Base-by-base conservation (phyloP, 139 green algal genomes). In the Tetradesmus lagerheimii region DNA sequence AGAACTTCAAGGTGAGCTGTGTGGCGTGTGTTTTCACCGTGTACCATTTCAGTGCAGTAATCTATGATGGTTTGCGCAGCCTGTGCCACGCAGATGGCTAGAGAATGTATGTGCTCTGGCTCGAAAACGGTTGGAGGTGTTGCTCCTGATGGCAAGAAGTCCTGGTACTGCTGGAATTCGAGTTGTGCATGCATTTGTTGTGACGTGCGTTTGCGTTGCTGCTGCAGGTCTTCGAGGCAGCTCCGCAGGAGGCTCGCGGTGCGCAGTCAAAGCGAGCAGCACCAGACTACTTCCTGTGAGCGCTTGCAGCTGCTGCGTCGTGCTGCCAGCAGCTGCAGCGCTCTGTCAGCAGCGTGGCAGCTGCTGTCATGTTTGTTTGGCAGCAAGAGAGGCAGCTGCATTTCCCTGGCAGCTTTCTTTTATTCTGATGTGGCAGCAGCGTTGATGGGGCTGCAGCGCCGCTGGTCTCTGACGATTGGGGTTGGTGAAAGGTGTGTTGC, bases 241-340 rank as follows among this genome's bases (percentile, higher is more conserved):
- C 98, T 20, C 97, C 97, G 11, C 96, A 98, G 89, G 97, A 99
- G 88, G 94, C 94, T 1, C 87, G 97, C 11, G 97, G 96, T 0
- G 95, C 97, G 29, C 96, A 98, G 47, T 92, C 95, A 38, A 99
- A 98, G 89, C 96, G 96, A 18, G 94, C 97, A n/a, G 95, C 96
- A 0, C 97, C 97, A 2, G 97, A 99, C 82, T 99, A 99, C 92
- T 99, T 99, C 91, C 90, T 98, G 78, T 98, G 29, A 80, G 16
- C 57, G 16, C n/a, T n/a, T n/a, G n/a, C 64, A 75, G 64, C 64
- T 14, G 64, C 64, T 4, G 64, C 64, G 23, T n/a, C n/a, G n/a
- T n/a, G n/a, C n/a, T n/a, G n/a, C 57, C 57, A 71, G 5, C 57
- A 71, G 43, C 43, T 50, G 43, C n/a, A n/a, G n/a, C n/a, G n/a